Evolutionary conservation across 495 filamentous ascomycete genomes (phyloP).

Genomic region (Trichoderma reesei): DNA sequence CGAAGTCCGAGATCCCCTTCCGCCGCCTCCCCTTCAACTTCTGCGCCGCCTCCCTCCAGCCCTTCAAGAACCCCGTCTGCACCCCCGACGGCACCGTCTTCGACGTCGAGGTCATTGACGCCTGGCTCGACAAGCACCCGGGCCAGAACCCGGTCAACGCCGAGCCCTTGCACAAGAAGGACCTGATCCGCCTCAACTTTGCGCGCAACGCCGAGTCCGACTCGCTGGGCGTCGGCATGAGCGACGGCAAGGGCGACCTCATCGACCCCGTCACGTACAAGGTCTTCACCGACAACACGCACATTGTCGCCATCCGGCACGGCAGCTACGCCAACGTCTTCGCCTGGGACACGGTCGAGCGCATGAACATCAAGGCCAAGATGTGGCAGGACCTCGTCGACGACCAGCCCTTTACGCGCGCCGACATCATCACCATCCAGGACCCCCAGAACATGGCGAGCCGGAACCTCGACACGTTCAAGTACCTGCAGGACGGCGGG

Average conservation of each 20-base stretch:
- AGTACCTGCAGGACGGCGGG: constrained; percentile 77
- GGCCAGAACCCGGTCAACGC: constrained; percentile 80
- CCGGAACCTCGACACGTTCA: constrained; percentile 79
- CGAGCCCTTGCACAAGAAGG: constrained; percentile 60
- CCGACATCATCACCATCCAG: constrained; percentile 93
- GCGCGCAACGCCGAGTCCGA: constrained; percentile 73
- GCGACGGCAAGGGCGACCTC: constrained; percentile 58
- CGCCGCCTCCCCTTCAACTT: constrained; percentile 94
- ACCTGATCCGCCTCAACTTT: constrained; percentile 86
- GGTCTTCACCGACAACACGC: constrained; percentile 94
- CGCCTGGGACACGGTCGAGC: constrained; percentile 86
- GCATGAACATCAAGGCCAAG: constrained; percentile 95
- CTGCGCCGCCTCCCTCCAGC: constrained; percentile 90
- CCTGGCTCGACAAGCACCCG: constrained; percentile 88
- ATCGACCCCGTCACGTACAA: constrained; percentile 97
- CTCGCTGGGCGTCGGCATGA: constrained; percentile 26
- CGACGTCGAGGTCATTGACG: constrained; percentile 74
- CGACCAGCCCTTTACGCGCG: constrained; percentile 77
- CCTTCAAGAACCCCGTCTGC: constrained; percentile 79
- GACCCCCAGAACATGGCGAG: constrained; percentile 87
- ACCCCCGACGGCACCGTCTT: constrained; percentile 70
- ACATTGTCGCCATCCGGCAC: constrained; percentile 81
- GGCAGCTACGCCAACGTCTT: constrained; percentile 82
- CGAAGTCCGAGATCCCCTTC: constrained; percentile 52
- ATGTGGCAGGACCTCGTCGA: constrained; percentile 88